Evolutionary conservation across 2,329 filamentous ascomycete genomes (phyloP), one percentile per base, ranked within the genome.

Genomic region (Rugonectria rugulosa): DNA sequence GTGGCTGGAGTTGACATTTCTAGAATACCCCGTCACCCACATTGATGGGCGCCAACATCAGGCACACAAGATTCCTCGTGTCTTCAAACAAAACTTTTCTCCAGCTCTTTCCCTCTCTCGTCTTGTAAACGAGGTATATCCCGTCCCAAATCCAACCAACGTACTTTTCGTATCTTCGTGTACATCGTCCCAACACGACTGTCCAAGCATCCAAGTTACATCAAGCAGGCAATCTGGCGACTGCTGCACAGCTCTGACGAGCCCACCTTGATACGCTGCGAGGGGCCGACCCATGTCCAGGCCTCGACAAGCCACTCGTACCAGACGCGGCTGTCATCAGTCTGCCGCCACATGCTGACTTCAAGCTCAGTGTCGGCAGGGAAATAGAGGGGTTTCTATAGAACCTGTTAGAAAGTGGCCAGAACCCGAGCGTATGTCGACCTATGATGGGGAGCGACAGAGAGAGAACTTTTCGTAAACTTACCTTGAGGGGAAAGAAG

Each of bases 241-340:
- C 87, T 90, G 66, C 84, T 90, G 67, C 88, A 88, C 63, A 91
- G 71, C 46, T 88, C 88, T 40, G 86, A 88, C 42, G 79, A 79
- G 5, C 80, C 88, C 15, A 92, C 77, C 74, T 88, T 88, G 73
- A 91, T 79, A 51, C 88, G 79, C 62, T 79, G 78, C 32, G 81
- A 79, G n/a, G 81, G 81, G 1, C 82, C 82, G 44, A 85, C 75
- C 78, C 84, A 88, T 17, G 81, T 83, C 73, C 88, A 97, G 10
- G 90, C 91, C 73, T 98, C 95, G 2, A 97, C 88, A 57, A 95
- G 81, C 95, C 95, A 99, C 73, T 99, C 95, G 73, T 99, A 99
- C 96, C 95, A 99, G 7, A 99, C 95, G 73, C 91, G 96, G 31
- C 89, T 86, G 71, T 97, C 92, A 70, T 99, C 94, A 1, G 95